phyloP scores from a whole-genome alignment of 2,329 filamentous ascomycete species.

The Fusarium globosum region DNA sequence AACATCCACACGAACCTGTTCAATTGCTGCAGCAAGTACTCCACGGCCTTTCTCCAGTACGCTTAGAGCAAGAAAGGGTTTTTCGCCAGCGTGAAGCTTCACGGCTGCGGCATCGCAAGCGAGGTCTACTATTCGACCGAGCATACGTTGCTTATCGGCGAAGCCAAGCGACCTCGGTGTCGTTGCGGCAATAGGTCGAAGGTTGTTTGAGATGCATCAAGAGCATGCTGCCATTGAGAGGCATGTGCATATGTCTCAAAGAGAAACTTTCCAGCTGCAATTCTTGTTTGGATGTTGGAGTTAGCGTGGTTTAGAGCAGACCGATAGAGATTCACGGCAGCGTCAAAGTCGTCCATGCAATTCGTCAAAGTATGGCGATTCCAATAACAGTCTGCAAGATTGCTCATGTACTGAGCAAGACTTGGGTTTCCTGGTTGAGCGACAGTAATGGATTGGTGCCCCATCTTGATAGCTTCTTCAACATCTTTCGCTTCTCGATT shows the following conservation, averaged over 20 bases:
- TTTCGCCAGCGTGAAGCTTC: neutral
- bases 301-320: rapidly evolving
- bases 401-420: neutral
- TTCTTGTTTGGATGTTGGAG: neutral
- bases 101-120: neutral
- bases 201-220: rapidly evolving
- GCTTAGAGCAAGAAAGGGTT: neutral
- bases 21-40: neutral
- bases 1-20: neutral
- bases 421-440: neutral
- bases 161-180: neutral
- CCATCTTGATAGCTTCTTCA: neutral
- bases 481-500: rapidly evolving
- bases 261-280: rapidly evolving
- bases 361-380: neutral
- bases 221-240: neutral
- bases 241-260: neutral
- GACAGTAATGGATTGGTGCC: rapidly evolving
- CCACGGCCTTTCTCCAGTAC: neutral
- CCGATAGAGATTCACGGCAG: neutral
- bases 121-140: neutral
- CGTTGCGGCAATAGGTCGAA: neutral
- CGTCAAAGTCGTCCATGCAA: neutral
- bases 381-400: neutral
- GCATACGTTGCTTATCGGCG: neutral